Base-by-base conservation (phyloP, 2,329 filamentous ascomycete genomes). In the Fusarium sp. region DNA sequence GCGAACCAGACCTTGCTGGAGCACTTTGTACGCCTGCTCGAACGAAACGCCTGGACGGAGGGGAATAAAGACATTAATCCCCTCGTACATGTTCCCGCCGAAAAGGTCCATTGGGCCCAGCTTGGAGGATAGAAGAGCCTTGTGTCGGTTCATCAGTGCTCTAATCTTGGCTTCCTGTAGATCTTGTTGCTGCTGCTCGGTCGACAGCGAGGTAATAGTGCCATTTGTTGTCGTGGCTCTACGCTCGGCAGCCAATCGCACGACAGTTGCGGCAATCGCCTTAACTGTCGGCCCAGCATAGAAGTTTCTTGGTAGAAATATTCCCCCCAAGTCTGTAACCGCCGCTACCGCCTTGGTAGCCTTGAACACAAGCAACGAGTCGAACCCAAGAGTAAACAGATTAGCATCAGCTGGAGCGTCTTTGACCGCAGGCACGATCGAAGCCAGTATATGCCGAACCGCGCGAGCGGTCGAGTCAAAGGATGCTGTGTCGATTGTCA, bases 41-140 rank as follows among this genome's bases (percentile, higher is more conserved):
- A 52, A 60, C 13, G 44, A 18, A 1, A 38, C 33, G 3, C 18
- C 44, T 32, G 44, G 21, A 15, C 33, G 11, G 25, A 60, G 57
- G 1, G 57, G 57, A 12, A 53, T 30, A 28, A 60, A 53, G 12
- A 60, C 9, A 6, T 60, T 60, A 4, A 60, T 32, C 0, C 57
- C 57, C 19, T 53, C 44, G 12, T 60, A 53, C 44, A 60, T 60
- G 4, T 60, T 60, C 9, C 46, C 46, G 8, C 46, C 46, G 15
- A 50, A 50, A 9, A 50, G 46, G 10, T 50, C 46, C 28, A 50
- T 50, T 1, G 46, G 46, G 15, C 46, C 46, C 3, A 50, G 28
- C 21, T 50, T 50, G 5, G 46, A 23, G 15, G 46, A 50, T 23
- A 50, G 5, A 18, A 50, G 21, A 23, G 46, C 28, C 21, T 50